Evolutionary conservation across 2,329 filamentous ascomycete species (phyloP).

Genomic region (Cercospora nicotianae): DNA sequence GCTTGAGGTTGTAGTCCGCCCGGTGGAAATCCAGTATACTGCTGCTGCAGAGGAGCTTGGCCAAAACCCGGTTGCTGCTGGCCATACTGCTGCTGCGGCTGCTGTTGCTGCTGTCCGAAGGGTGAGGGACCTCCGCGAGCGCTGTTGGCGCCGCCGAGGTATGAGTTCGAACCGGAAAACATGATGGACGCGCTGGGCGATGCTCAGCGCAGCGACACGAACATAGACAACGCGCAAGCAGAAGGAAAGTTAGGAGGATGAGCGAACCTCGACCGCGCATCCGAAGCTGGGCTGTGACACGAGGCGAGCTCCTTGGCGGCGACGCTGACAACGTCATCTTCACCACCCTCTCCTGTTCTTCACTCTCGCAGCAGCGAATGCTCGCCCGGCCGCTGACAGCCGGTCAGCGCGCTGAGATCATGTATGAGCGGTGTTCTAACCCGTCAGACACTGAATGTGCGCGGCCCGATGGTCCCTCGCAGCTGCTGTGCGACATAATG

Average conservation of each 20-base stretch:
- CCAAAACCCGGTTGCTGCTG: slow-evolving; percentile 57
- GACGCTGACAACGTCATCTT: neutral
- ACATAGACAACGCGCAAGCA: neutral
- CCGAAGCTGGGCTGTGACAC: slow-evolving; percentile 8
- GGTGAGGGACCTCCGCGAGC: slow-evolving; percentile 67
- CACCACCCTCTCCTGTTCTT: neutral
- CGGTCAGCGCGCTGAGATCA: neutral
- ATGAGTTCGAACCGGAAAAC: slow-evolving; percentile 89
- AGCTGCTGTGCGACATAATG: neutral
- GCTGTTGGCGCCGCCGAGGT: slow-evolving; percentile 74
- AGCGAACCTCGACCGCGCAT: slow-evolving; percentile 9
- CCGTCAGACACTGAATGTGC: neutral
- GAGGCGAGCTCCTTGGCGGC: slow-evolving; percentile 4
- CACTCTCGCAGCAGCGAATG: neutral
- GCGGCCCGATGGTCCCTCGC: neutral
- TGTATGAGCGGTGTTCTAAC: neutral
- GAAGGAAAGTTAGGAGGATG: slow-evolving; percentile 3
- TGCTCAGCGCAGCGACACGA: slow-evolving; percentile 10
- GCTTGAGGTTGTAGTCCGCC: slow-evolving; percentile 40
- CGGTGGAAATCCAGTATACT: slow-evolving; percentile 65
- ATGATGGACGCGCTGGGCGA: slow-evolving; percentile 51
- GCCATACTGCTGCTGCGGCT: slow-evolving; percentile 44
- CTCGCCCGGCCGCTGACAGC: slow-evolving; percentile 1
- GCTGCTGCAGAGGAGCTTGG: slow-evolving; percentile 58
- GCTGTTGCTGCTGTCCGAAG: slow-evolving; percentile 51